Base-by-base conservation (phyloP, 2,329 filamentous ascomycete species). In the Aspergillus aculeatinus region DNA sequence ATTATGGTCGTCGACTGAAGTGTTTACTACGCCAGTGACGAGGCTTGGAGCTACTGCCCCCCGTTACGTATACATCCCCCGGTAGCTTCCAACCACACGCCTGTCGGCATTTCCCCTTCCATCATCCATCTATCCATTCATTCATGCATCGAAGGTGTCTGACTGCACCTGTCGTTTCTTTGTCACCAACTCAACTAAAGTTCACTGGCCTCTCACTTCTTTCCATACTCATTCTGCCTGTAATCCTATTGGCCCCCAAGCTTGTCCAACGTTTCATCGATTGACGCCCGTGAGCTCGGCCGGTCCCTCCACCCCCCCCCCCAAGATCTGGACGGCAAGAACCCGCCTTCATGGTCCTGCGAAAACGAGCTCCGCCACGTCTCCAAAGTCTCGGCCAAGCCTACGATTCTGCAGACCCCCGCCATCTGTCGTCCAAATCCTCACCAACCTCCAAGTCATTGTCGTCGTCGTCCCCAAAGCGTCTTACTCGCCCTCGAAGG, bases 271-370 rank as follows among this genome's bases (percentile, higher is more conserved):
- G 55, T 59, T 62, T 42, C 55, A 55, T 58, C 47, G 33, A 50
- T 59, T 58, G 23, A 44, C 39, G 39, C 51, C 51, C 23, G 52
- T 55, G 39, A 55, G 61, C 57, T 59, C 56, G 48, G 55, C 39
- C 52, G 58, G 14, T 53, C 55, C 50, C 55, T 12, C 11, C 33
- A 1, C 55, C 33, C 33, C 33, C 10, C 31, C 11, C 33, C 11
- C 33, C 2, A 35, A 39, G 55, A 48, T 39, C 39, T 54, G 50
- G 48, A 55, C 51, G 53, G 47, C 49, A 54, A 42, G 23, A 54
- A 62, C 62, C 58, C 63, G 63, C 64, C 68, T 72, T 73, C 65
- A 77, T 76, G 74, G 74, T 76, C 65, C 67, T 76, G 66, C 73
- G 74, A 62, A 76, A 76, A 67, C 68, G 67, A 65, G 72, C 72